Percentiles rank a stretch among this genome's conserved stretches.
phyloP scores from a whole-genome alignment of 2,329 filamentous ascomycete genomes.

The Scytalidium sp. region DNA sequence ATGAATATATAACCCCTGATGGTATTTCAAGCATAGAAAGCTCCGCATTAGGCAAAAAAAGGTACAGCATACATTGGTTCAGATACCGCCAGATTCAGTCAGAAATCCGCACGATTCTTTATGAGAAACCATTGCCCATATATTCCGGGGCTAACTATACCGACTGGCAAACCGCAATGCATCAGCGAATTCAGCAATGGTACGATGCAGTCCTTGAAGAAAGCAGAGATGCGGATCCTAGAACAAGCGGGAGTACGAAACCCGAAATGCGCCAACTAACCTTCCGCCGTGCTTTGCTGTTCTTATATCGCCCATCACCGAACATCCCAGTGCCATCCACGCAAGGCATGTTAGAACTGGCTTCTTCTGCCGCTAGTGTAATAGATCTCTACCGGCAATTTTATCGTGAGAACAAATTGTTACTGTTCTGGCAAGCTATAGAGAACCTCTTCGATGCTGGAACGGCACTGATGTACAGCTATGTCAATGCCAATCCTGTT shows the following conservation, averaged over 20 bases:
- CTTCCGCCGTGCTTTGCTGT: constrained; percentile 5
- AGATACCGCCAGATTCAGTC: constrained; percentile 5
- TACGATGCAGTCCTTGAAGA: constrained; percentile 1
- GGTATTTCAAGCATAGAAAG: background rate
- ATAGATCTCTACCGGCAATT: constrained; percentile 8
- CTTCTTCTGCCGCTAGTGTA: background rate
- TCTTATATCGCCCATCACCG: constrained; percentile 7
- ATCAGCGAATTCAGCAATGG: constrained; percentile 4
- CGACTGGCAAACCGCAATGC: constrained; percentile 4
- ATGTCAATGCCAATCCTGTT: constrained; percentile 3
- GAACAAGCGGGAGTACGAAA: background rate
- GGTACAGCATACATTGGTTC: constrained; percentile 1
- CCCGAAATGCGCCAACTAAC: constrained; percentile 4
- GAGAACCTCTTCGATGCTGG: constrained; percentile 9
- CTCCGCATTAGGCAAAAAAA: background rate
- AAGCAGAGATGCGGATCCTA: background rate
- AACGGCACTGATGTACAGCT: constrained; percentile 6
- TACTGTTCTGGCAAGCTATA: constrained; percentile 9
- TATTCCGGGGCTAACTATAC: constrained; percentile 1
- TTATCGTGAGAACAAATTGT: constrained; percentile 8
- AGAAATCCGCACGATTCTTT: constrained; percentile 5
- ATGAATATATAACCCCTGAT: constrained; percentile 2
- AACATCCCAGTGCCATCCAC: constrained; percentile 2
- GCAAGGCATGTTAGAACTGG: constrained; percentile 1
- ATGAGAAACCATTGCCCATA: background rate